Evolutionary conservation across 78 protist genomes (phyloP).

Genomic region (Cavenderia fasciculata): DNA sequence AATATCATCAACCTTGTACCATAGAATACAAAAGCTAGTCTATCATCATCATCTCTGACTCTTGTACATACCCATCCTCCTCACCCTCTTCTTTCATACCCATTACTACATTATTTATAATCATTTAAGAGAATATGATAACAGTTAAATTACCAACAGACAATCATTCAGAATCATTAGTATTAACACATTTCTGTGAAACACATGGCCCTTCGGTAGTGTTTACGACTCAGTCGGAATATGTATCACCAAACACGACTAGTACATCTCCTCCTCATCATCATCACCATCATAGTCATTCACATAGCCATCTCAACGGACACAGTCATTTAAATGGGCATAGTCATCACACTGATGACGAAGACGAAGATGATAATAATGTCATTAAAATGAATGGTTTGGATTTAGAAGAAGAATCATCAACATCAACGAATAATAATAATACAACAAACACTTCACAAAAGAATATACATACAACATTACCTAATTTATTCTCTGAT

Average conservation of each 20-base stretch:
- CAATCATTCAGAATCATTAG: conserved; percentile 1
- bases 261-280: background rate
- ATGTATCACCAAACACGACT: background rate
- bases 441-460: too few species aligned
- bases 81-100: too few species aligned
- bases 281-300: background rate
- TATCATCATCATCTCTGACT: too few species aligned
- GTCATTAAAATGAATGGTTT: too few species aligned
- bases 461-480: too few species aligned
- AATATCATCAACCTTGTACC: too few species aligned
- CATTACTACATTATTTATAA: too few species aligned
- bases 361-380: background rate
- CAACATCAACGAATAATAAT: background rate
- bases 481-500: background rate
- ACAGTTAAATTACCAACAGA: conserved; percentile 2
- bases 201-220: conserved; percentile 70
- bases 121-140: background rate
- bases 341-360: background rate
- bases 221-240: conserved; percentile 61
- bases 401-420: too few species aligned
- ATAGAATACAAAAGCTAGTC: too few species aligned
- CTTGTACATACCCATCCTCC: too few species aligned
- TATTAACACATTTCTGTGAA: conserved; percentile 63
- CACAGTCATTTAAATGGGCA: background rate
- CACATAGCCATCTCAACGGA: background rate